Base-by-base conservation (phyloP, 139 green algal species). In the Coccomyxa sp. region DNA sequence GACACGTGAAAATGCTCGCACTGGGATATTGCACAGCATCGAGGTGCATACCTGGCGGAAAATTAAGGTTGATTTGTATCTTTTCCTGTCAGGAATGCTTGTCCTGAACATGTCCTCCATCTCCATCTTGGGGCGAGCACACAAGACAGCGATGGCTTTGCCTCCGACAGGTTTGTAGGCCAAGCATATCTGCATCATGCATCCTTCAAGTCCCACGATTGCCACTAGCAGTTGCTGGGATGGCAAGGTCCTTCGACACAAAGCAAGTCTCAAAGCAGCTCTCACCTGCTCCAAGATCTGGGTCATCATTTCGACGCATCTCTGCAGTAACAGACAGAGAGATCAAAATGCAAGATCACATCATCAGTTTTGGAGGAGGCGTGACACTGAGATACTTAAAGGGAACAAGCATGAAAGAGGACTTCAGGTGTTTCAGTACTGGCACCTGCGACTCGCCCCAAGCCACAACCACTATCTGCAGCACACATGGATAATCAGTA, bases 91-190 rank as follows among this genome's bases (percentile, higher is more conserved):
- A 14, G 86, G 83, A 28, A 90, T 77, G 59, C 63, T 77, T 7
- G 83, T 79, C 77, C 77, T 79, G 75, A 91, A 90, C 12, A 84
- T 77, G 25, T 79, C 68, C 85, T 93, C 90, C 90, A 93, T 92
- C 81, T 91, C 86, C 58, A 92, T 83, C 85, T 93, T 93, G 25
- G 68, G 78, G 23, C 85, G 82, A 77, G 86, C 63, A 21, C 78
- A 89, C 71, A 93, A 60, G 66, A 93, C 88, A 74, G 90, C 90
- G 45, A 93, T 85, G 83, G 28, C 83, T 79, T 60, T 71, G 14
- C 79, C 79, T 21, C 81, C 85, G 4, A 87, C 84, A 27, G 83
- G 67, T 18, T 81, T 79, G 79, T 91, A 88, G 0, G 90, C 90
- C 68, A 89, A 63, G 83, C 86, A 92, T 28, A 88, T 76, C 83